phyloP scores from a whole-genome alignment of 2,329 filamentous ascomycete genomes.

The Aspergillus pseudoterreus region DNA sequence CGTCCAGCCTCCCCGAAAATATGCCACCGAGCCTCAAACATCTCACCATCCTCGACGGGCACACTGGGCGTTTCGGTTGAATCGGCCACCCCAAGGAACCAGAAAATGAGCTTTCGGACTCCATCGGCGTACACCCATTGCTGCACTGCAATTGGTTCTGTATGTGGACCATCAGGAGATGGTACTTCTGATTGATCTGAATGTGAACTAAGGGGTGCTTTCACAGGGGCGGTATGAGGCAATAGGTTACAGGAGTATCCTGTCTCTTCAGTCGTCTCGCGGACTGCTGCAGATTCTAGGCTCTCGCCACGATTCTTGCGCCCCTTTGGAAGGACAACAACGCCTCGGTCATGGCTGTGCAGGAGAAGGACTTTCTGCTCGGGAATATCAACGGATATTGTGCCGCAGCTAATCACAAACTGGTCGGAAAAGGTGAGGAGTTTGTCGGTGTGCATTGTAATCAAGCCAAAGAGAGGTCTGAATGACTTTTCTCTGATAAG shows the following conservation, averaged over 20 bases:
- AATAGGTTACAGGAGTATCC: not conserved
- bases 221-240: not conserved
- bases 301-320: not conserved
- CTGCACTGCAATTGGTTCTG: not conserved
- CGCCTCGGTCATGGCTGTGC: not conserved
- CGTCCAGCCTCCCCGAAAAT: not conserved
- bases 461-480: not conserved
- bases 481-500: too few relatives aligned
- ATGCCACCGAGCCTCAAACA: not conserved
- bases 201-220: not conserved
- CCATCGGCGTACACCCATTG: not conserved
- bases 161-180: not conserved
- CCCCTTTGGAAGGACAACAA: not conserved
- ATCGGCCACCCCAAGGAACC: not conserved
- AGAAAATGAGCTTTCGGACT: not conserved
- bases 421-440: constrained; percentile 1
- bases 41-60: not conserved
- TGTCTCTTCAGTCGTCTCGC: constrained; percentile 1
- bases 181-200: too few relatives aligned
- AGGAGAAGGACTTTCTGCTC: not conserved
- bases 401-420: constrained; percentile 1
- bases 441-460: not conserved
- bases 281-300: not conserved
- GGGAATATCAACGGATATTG: not conserved
- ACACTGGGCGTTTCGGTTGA: not conserved